phyloP scores from a whole-genome alignment of 208 protist species.

The Balamuthia mandrillaris region DNA sequence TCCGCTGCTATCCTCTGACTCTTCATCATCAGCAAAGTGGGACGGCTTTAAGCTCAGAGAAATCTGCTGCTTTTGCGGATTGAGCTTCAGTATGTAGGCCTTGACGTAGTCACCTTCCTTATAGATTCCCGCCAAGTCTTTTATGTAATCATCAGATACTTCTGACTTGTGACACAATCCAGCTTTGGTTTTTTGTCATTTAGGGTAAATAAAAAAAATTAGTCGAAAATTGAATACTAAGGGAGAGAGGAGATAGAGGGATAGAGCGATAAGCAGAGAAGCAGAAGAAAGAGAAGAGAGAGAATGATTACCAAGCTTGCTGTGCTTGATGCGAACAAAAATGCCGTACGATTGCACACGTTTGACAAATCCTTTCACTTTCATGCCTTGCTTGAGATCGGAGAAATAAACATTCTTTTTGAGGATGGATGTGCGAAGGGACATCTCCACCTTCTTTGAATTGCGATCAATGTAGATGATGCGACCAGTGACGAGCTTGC shows the following conservation, averaged over 20 bases:
- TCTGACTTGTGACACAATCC: constrained; percentile 40
- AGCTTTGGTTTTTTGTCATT: too few species aligned
- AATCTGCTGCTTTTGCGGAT: constrained; percentile 27
- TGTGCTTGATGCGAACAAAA: constrained; percentile 20
- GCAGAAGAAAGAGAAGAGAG: too few species aligned
- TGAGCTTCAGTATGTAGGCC: constrained; percentile 38
- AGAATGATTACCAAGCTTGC: background rate
- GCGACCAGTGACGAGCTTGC: background rate
- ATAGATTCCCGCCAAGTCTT: background rate
- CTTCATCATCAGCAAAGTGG: constrained; percentile 7
- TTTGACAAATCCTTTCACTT: constrained; percentile 27
- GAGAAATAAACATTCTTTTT: background rate
- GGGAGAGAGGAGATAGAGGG: too few species aligned
- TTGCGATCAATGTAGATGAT: background rate
- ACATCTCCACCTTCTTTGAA: background rate
- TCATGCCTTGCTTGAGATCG: constrained; percentile 39
- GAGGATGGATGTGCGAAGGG: background rate
- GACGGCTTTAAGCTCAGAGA: constrained; percentile 32
- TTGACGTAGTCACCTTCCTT: constrained; percentile 39
- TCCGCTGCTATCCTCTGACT: background rate
- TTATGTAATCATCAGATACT: constrained; percentile 23
- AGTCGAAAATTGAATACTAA: too few species aligned
- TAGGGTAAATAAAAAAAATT: too few species aligned
- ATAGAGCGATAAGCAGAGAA: too few species aligned
- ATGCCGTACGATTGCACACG: constrained; percentile 18